A percentile compares a stretch with the other conserved stretches of the same genome.
Conservation (phyloP, 176 grass and related monocot species). For the Hyparrhenia diplandra region DNA sequence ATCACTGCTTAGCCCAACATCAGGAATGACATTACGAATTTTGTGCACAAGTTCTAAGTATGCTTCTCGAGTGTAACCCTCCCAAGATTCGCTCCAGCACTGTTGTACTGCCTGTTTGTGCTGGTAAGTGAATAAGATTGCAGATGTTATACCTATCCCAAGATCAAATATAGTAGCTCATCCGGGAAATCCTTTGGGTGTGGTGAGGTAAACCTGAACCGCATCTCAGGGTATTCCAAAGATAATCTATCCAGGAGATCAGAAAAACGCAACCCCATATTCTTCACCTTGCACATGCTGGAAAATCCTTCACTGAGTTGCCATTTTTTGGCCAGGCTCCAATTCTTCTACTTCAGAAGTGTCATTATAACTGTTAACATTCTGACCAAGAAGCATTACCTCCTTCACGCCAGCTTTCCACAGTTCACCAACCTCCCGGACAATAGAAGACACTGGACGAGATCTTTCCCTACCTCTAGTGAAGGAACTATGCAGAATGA, state of each 20-base stretch:
- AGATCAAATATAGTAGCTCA: constrained; percentile 79
- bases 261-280: constrained; percentile 74
- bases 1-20: constrained; percentile 92
- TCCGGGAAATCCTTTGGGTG: constrained; percentile 95
- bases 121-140: constrained; percentile 88
- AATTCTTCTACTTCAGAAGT: constrained; percentile 66
- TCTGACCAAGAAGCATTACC: constrained; percentile 98
- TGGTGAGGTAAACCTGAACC: constrained; percentile 96
- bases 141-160: constrained; percentile 90
- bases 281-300: constrained; percentile 75
- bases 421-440: constrained; percentile 81
- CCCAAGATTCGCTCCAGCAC: constrained; percentile 71
- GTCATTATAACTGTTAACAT: constrained; percentile 98
- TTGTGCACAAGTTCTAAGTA: constrained; percentile 95
- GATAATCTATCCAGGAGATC: constrained; percentile 82
- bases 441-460: constrained; percentile 78
- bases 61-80: constrained; percentile 87
- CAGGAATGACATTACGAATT: constrained; percentile 77
- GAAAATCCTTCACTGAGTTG: constrained; percentile 82
- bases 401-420: constrained; percentile 82
- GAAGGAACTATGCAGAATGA: constrained; percentile 97
- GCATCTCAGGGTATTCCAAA: constrained; percentile 84
- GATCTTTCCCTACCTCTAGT: constrained; percentile 96
- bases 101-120: constrained; percentile 76
- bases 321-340: constrained; percentile 72